Conservation (phyloP, 805 yeast genomes). For the Saturnispora ahearnii region DNA sequence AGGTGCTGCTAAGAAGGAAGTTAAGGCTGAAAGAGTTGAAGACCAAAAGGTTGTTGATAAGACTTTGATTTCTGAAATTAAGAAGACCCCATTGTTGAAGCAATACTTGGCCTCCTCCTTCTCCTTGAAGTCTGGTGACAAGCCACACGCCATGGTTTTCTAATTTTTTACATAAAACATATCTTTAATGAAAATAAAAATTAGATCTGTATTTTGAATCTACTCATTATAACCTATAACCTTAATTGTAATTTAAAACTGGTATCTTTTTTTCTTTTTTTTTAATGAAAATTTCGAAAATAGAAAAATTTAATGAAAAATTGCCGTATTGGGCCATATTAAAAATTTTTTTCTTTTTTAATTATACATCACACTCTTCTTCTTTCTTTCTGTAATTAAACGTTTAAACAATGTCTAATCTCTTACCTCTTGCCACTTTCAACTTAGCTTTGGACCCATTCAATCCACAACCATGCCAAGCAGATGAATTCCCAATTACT, state of each 20-base stretch:
- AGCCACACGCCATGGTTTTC: slow-evolving; percentile 96
- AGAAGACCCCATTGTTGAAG: slow-evolving; percentile 94
- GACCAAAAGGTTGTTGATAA: slow-evolving; percentile 96
- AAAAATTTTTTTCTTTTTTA: not conserved
- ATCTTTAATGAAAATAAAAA: slow-evolving; percentile 7
- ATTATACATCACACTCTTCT: not conserved
- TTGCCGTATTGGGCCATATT: not conserved
- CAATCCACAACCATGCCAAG: slow-evolving; percentile 78
- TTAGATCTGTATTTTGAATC: slow-evolving; percentile 1
- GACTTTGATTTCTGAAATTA: slow-evolving; percentile 85
- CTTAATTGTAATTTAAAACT: not conserved
- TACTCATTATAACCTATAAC: not conserved
- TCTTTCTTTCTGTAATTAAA: not conserved
- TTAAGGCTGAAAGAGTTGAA: slow-evolving; percentile 88
- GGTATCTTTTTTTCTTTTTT: not conserved
- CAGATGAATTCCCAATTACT: slow-evolving; percentile 79
- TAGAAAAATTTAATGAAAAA: not conserved
- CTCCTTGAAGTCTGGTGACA: slow-evolving; percentile 97
- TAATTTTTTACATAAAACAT: slow-evolving; percentile 33
- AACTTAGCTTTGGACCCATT: slow-evolving; percentile 82
- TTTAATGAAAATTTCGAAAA: not conserved
- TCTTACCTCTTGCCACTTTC: slow-evolving; percentile 81
- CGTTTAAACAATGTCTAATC: slow-evolving; percentile 43
- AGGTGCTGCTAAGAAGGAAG: slow-evolving; percentile 68
- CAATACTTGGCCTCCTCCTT: slow-evolving; percentile 93